Base-by-base conservation (phyloP, 371 early-diverging fungal genomes). In the Actinomortierella wolfii region DNA sequence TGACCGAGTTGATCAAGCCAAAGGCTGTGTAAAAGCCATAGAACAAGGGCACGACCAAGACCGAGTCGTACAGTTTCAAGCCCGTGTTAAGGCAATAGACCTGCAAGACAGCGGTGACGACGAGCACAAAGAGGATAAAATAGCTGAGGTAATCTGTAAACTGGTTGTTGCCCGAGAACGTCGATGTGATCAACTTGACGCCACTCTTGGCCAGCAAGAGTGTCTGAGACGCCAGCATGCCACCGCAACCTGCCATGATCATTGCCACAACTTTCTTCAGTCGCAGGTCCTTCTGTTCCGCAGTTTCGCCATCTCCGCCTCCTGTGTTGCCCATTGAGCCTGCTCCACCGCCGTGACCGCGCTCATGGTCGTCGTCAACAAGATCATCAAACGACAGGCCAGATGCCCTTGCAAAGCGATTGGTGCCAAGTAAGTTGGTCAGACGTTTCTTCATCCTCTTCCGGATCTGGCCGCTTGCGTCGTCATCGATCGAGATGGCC, bases 41-140 rank as follows among this genome's bases (percentile, higher is more conserved):
- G 56, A 89, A 89, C 0, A 85, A 82, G n/a, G 90, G 90, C 0
- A 88, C 88, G 2, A 88, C 88, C 21, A 88, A 80, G 0, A 89
- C 90, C 5, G 87, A 84, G 28, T 84, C 78, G 28, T 85, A 86
- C 11, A 86, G 56, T 57, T 87, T 87, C 1, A 89, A 65, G 11
- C 83, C 90, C 13, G 83, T 82, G 67, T 88, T 89, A 24, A 89
- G 67, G 54, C 90, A 89, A 59, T 86, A 88, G 28, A 89, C 83
- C 79, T 89, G 89, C 21, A 86, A 50, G n/a, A 87, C 64, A 7
- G 87, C 87, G 3, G 89, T 85, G 1, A 86, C 53, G 20, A 85
- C 59, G 18, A 87, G 70, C 23, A 84, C 81, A 43, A 83, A 67
- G 7, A 89, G 56, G 42, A 89, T 83, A 23, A 85, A 83, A 24